phyloP scores from a whole-genome alignment of 495 filamentous ascomycete genomes.

The Staphylotrichum longicolle region DNA sequence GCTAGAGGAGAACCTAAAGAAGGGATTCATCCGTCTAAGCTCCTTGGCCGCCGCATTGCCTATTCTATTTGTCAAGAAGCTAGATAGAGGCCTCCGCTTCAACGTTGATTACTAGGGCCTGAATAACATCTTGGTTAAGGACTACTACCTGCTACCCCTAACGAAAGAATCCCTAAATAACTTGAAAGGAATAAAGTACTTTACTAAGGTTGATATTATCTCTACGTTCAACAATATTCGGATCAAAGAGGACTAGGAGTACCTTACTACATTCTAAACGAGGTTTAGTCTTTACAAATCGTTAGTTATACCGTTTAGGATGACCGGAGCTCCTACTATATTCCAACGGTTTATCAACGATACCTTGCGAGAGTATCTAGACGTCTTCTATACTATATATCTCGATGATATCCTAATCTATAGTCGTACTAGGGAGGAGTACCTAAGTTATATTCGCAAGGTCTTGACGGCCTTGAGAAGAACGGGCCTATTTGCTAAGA shows the following conservation, averaged over 20 bases:
- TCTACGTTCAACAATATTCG: neutral
- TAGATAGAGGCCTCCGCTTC: neutral
- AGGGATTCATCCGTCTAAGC: neutral
- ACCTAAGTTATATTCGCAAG: neutral
- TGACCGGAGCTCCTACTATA: neutral
- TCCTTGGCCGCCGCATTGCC: neutral
- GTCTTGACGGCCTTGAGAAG: too few species aligned
- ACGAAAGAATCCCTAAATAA: neutral
- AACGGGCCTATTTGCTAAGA: neutral
- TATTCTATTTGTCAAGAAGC: neutral
- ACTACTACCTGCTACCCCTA: neutral
- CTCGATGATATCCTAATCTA: conserved; percentile 1
- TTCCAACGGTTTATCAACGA: conserved; percentile 3
- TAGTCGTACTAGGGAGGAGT: neutral
- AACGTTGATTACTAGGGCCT: neutral
- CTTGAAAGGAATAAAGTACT: neutral
- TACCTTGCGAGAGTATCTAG: neutral
- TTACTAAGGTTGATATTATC: too few species aligned
- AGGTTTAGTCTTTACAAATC: neutral
- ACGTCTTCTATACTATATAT: neutral
- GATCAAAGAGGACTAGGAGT: neutral
- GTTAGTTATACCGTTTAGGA: neutral
- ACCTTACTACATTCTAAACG: neutral
- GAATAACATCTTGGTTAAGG: neutral
- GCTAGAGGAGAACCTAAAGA: neutral